phyloP scores from a whole-genome alignment of 2,329 filamentous ascomycete genomes.

The Cladosporium sp. region DNA sequence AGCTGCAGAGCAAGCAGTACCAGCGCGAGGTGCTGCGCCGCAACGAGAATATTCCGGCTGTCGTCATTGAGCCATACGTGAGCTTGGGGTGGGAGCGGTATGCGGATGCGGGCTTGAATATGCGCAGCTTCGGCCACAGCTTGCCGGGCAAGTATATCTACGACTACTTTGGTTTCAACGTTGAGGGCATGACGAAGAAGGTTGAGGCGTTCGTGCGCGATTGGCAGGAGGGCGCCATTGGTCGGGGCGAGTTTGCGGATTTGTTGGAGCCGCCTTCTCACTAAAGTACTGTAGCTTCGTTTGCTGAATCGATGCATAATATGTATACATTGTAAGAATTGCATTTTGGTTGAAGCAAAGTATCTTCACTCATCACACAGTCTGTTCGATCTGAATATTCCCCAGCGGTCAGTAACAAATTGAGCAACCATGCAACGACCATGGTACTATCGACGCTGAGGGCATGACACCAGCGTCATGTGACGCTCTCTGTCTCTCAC shows the following conservation, averaged over 20 bases:
- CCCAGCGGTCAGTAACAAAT: no score
- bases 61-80: slow-evolving; percentile 57
- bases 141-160: slow-evolving; percentile 51
- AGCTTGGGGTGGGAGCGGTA: slow-evolving; percentile 56
- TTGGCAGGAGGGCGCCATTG: slow-evolving; percentile 32
- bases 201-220: slow-evolving; percentile 33
- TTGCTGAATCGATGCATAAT: background rate
- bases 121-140: slow-evolving; percentile 51
- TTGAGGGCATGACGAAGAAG: slow-evolving; percentile 38
- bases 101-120: slow-evolving; percentile 50
- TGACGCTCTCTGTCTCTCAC: no score
- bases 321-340: no score
- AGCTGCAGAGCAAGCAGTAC: slow-evolving; percentile 41
- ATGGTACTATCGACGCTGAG: no score
- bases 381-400: no score
- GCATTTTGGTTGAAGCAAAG: no score
- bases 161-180: slow-evolving; percentile 51
- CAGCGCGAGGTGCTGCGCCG: slow-evolving; percentile 41
- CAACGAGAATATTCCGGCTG: slow-evolving; percentile 31
- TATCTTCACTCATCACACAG: no score
- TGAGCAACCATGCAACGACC: no score
- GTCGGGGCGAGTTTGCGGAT: slow-evolving; percentile 6
- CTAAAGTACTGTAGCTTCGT: background rate
- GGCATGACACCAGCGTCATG: no score
- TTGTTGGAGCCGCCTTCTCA: slow-evolving; percentile 7